Base-by-base conservation (phyloP, 2,329 filamentous ascomycete genomes). In the Parastagonospora avenae region DNA sequence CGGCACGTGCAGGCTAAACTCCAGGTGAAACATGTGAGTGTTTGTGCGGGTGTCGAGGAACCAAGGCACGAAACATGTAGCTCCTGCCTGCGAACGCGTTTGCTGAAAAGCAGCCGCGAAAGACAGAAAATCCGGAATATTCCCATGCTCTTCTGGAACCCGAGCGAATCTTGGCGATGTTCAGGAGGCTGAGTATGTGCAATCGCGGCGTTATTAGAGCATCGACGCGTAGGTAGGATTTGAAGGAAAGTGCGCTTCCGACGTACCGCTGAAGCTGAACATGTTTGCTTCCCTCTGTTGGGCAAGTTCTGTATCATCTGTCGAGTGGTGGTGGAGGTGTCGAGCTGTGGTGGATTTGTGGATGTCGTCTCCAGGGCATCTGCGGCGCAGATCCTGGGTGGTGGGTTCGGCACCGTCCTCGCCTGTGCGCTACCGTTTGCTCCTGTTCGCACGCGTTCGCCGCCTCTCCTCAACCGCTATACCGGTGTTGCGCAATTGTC, bases 211-310 rank as follows among this genome's bases (percentile, higher is more conserved):
- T 24, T 24, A 24, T 24, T 24, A 24, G 19, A 24, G 19, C 19
- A 24, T 5, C 19, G 19, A 24, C 19, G 19, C 19, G 19, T 24
- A 5, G 19, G 19, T 5, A 24, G 19, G 19, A 24, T 24, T 24
- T 24, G 19, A 24, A n/a, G 42, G 28, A 32, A 42, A 16, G 42
- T 15, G 31, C 31, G 30, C 14, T 38, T 31, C 29, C 42, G 44
- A 72, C 71, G 57, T 64, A 74, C 71, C 67, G 58, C 67, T 71
- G 54, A 73, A 71, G 52, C 62, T 70, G 64, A 73, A 73, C 71
- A 74, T 73, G 50, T 19, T 52, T 37, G 59, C 40, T 52, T 24
- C 35, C 33, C 36, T 44, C 44, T 4, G 24, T 32, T n/a, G 32
- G 7, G 16, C 38, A 42, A 15, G 35, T 33, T 42, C 29, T 36